Conservation (phyloP, 768 basidiomycete genomes). For the Hypsizygus marmoreus region DNA sequence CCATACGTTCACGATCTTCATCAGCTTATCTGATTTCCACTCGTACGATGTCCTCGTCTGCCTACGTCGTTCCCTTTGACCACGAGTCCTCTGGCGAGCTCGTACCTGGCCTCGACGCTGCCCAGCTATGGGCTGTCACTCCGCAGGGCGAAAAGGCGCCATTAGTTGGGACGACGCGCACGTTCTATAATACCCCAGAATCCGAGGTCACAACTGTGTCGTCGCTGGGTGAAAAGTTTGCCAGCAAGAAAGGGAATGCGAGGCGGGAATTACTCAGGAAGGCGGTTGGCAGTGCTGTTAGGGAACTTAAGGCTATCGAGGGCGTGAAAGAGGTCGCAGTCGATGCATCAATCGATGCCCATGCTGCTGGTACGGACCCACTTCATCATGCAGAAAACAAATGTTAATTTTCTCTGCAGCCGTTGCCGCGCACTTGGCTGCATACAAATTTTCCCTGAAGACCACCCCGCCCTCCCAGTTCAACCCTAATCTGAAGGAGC, state of each 20-base stretch:
- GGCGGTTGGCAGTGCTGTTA: constrained; percentile 72
- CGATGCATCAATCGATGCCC: constrained; percentile 68
- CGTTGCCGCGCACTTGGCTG: constrained; percentile 74
- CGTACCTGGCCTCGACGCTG: constrained; percentile 42
- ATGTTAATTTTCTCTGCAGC: constrained; percentile 40
- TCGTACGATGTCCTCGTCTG: constrained; percentile 53
- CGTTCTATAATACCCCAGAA: constrained; percentile 60
- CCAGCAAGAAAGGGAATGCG: constrained; percentile 42
- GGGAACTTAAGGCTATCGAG: constrained; percentile 62
- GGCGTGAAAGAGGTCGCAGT: constrained; percentile 63
- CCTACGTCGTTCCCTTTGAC: constrained; percentile 62
- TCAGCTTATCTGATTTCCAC: constrained; percentile 21
- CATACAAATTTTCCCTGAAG: constrained; percentile 78
- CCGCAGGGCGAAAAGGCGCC: constrained; percentile 54
- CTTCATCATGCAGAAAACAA: background rate
- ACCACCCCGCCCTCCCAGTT: constrained; percentile 68
- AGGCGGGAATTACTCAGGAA: constrained; percentile 70
- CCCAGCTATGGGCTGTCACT: constrained; percentile 52
- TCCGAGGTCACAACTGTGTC: constrained; percentile 54
- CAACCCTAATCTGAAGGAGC: constrained; percentile 58
- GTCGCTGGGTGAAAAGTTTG: constrained; percentile 59
- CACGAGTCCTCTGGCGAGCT: constrained; percentile 36
- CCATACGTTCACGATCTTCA: constrained; percentile 16
- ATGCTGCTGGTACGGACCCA: constrained; percentile 65
- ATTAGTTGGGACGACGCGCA: constrained; percentile 62